These are phyloP conservation scores for Chimonanthus praecox DNA, from an alignment of 164 flowering plant genomes.

Conservation along the genomic window DNA sequence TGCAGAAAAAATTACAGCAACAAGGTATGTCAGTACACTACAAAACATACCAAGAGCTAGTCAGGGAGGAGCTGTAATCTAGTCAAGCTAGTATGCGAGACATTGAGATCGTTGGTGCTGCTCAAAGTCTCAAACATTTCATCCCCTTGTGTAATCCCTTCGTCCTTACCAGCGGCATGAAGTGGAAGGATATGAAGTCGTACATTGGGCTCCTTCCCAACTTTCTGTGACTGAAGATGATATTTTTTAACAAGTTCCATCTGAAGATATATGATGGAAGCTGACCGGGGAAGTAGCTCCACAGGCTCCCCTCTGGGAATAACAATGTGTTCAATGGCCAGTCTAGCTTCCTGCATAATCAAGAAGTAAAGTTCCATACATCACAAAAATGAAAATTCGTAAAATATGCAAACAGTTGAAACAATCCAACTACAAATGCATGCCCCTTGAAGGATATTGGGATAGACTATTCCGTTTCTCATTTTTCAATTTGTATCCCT, in stretches of 20 bases:
- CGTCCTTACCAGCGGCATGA: conserved; percentile 14
- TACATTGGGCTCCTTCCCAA: conserved; percentile 38
- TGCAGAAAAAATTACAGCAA: background rate
- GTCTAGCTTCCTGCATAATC: conserved; percentile 64
- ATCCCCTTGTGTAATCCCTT: conserved; percentile 7
- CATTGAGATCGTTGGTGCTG: conserved; percentile 28
- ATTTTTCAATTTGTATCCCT: too few species aligned
- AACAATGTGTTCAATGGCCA: conserved; percentile 75
- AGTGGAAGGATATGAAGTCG: conserved; percentile 59
- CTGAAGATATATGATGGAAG: conserved; percentile 60
- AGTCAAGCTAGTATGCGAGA: conserved; percentile 36
- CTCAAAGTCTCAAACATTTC: conserved; percentile 22
- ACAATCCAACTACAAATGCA: background rate
- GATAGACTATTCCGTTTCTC: too few species aligned
- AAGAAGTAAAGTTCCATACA: background rate
- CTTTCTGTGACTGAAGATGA: conserved; percentile 47
- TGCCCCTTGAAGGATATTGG: background rate
- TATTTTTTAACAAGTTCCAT: conserved; percentile 54
- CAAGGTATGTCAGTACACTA: background rate
- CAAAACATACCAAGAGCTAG: conserved; percentile 11
- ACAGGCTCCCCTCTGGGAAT: conserved; percentile 73
- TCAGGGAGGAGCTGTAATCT: conserved; percentile 82
- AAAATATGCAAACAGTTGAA: too few species aligned
- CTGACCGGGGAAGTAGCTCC: conserved; percentile 77
- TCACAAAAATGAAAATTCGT: background rate